Evolutionary conservation across 2,329 filamentous ascomycete genomes (phyloP).

Genomic region (Colletotrichum brevisporum): DNA sequence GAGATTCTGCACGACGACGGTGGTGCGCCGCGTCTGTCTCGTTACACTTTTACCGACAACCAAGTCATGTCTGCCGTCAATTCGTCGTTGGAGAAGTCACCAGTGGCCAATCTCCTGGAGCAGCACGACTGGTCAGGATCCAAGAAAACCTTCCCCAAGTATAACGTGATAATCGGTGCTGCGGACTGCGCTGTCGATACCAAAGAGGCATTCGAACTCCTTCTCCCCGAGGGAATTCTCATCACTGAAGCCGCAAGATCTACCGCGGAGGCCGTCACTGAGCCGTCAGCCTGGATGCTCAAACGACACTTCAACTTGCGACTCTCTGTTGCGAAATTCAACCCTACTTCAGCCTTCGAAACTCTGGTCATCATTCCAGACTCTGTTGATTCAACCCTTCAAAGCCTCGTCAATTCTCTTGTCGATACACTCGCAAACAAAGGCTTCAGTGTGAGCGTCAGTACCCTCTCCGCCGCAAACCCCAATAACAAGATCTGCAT

Average conservation of each 20-base stretch:
- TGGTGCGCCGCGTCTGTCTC: constrained; percentile 51
- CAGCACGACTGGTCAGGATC: constrained; percentile 41
- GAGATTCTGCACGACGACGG: constrained; percentile 42
- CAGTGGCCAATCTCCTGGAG: constrained; percentile 48
- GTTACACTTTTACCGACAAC: constrained; percentile 50
- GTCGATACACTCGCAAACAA: background rate
- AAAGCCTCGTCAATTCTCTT: constrained; percentile 4
- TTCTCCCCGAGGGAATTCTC: constrained; percentile 49
- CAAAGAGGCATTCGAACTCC: constrained; percentile 41
- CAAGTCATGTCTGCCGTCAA: constrained; percentile 4
- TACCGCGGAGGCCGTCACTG: background rate
- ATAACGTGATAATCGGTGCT: constrained; percentile 51
- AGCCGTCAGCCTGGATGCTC: background rate
- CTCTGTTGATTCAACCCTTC: background rate
- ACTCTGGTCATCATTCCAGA: constrained; percentile 32
- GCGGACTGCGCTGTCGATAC: constrained; percentile 38
- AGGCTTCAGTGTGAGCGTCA: constrained; percentile 14
- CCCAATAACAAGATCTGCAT: constrained; percentile 53
- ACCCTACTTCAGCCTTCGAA: background rate
- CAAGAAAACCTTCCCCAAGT: constrained; percentile 45
- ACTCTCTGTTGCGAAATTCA: background rate
- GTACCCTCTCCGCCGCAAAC: constrained; percentile 8
- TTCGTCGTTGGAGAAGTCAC: constrained; percentile 37
- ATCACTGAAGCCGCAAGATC: constrained; percentile 40
- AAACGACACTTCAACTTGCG: constrained; percentile 30